Evolutionary conservation across 78 protist species (phyloP), one percentile per base, ranked within the genome.

Genomic region (Andalucia godoyi): DNA sequence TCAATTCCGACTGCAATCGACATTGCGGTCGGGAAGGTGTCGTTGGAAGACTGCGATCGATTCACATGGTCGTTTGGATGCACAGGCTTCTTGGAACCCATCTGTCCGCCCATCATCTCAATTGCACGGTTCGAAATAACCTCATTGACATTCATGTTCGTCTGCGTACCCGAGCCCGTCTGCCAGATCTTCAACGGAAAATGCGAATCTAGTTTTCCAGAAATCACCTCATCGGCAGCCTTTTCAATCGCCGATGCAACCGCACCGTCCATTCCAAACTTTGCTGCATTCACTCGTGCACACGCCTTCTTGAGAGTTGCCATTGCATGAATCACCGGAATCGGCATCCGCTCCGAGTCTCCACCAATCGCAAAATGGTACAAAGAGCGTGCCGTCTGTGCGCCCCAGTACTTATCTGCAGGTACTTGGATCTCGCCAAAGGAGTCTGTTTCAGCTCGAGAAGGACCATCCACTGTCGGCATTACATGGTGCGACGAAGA

Each of bases 41-140:
- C 97, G 62, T 89, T 91, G 21, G 90, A 78, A 4, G 92, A 85
- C 71, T 92, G 95, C 15, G 85, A 65, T 55, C 57, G 57, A 77
- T 92, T 92, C 60, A 92, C 97, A 68, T 90, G 89, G 64, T 93
- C 95, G 83, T 93, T 93, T 40, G 97, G 97, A 50, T 93, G 97
- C 29, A 93, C 83, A 0, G 85, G 80, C 46, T 33, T 69, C 72
- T 90, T 80, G 63, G 74, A 9, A 36, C 93, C 95, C 32, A 74
- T n/a, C 41, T 30, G 57, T 7, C 93, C 92, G 1, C 96, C 93
- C 49, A 77, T 37, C 4, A 83, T 30, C 64, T 84, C 89, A 21
- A 68, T 80, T 2, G 92, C 90, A 30, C 93, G 72, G 49, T 45
- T 71, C 62, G 40, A 0, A 10, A 65, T 52, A 42, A 66, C 89